These are phyloP conservation scores for Achaetomiella virescens DNA, from an alignment of 495 filamentous ascomycete genomes.

Conservation along the genomic window DNA sequence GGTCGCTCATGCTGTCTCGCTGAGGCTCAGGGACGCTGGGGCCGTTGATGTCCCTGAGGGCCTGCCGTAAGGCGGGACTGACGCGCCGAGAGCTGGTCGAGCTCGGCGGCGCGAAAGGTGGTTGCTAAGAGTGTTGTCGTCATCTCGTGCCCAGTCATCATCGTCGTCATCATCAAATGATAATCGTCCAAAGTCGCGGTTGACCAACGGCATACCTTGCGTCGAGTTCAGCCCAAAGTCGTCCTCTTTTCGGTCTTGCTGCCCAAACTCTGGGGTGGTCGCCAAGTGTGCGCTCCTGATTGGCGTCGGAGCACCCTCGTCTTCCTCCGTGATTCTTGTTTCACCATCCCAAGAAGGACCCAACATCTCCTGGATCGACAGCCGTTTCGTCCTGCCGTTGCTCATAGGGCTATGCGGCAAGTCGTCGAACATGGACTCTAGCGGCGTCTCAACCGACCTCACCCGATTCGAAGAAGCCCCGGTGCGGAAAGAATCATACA, in stretches of 20 bases:
- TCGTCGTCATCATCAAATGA: slow-evolving; percentile 59
- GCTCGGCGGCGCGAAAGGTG: slow-evolving; percentile 51
- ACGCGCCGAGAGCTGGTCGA: slow-evolving; percentile 42
- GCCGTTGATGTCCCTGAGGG: slow-evolving; percentile 37
- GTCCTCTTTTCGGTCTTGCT: slow-evolving; percentile 9
- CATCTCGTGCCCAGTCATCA: slow-evolving; percentile 55
- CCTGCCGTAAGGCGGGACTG: slow-evolving; percentile 40
- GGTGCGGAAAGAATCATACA: slow-evolving; percentile 87
- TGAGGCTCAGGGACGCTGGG: slow-evolving; percentile 30
- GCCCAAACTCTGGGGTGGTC: slow-evolving; percentile 15
- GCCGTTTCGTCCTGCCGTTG: slow-evolving; percentile 50
- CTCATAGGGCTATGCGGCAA: slow-evolving; percentile 50
- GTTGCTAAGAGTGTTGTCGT: slow-evolving; percentile 46
- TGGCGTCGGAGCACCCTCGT: slow-evolving; percentile 55
- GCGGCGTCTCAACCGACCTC: slow-evolving; percentile 49
- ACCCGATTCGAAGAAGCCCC: slow-evolving; percentile 56
- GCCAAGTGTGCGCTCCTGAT: slow-evolving; percentile 34
- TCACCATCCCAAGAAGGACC: slow-evolving; percentile 44
- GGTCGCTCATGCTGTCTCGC: slow-evolving; percentile 34
- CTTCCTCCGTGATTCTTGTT: slow-evolving; percentile 59
- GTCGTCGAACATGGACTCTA: slow-evolving; percentile 86
- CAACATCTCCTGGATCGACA: slow-evolving; percentile 51
- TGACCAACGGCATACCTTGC: slow-evolving; percentile 12
- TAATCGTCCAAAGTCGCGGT: slow-evolving; percentile 39
- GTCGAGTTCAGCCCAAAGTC: slow-evolving; percentile 18